phyloP scores from a whole-genome alignment of 345 rosid species.

The Boechera retrofracta region DNA sequence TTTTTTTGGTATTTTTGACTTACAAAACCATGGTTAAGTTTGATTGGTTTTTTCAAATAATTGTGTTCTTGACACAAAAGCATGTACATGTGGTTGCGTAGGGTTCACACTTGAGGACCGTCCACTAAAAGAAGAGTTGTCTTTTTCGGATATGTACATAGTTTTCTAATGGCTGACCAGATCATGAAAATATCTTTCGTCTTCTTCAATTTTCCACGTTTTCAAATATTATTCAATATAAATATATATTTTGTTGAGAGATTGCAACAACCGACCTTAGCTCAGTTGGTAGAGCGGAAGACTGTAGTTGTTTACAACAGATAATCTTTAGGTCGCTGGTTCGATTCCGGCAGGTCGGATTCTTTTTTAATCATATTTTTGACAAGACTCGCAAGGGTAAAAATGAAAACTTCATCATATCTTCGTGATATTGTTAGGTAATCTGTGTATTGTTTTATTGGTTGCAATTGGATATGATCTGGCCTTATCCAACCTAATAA shows the following conservation, averaged over 20 bases:
- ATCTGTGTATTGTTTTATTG: slow-evolving; percentile 6
- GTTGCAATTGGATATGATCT: slow-evolving; percentile 23
- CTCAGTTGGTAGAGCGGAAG: slow-evolving; percentile 99
- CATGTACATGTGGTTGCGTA: background rate
- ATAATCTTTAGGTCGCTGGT: slow-evolving; percentile 62
- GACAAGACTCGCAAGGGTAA: background rate
- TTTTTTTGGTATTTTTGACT: background rate
- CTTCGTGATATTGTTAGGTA: background rate
- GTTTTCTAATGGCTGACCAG: background rate
- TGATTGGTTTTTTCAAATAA: background rate
- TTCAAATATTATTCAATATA: background rate
- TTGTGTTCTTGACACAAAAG: slow-evolving; percentile 23
- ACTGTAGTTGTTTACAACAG: slow-evolving; percentile 63
- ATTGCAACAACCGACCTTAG: slow-evolving; percentile 68
- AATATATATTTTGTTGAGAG: fast-evolving
- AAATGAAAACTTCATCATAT: background rate
- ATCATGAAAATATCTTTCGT: background rate
- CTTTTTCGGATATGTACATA: slow-evolving; percentile 9
- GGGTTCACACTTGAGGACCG: slow-evolving; percentile 37
- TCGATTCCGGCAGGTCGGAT: slow-evolving; percentile 75
- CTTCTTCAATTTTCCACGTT: slow-evolving; percentile 16
- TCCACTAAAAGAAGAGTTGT: slow-evolving; percentile 27
- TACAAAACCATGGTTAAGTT: slow-evolving; percentile 11
- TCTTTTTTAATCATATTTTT: background rate
- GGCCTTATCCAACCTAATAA: background rate